These are phyloP conservation scores for Marasmius fiardii DNA, from an alignment of 1,284 basidiomycete genomes.

Conservation along the genomic window DNA sequence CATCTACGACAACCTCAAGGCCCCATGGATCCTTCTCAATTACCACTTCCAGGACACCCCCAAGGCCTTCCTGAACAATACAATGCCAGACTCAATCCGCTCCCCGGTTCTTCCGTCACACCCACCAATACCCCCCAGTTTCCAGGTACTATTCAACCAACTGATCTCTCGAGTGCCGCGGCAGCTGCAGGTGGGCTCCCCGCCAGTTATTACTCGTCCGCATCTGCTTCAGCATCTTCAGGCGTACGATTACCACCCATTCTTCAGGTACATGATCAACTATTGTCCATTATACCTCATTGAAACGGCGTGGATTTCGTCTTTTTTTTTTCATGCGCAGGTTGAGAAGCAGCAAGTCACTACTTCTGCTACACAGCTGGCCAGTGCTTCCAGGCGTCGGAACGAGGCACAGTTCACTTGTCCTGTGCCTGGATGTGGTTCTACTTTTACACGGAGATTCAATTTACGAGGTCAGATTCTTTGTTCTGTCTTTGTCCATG, in stretches of 20 bases:
- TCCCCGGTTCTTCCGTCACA: conserved; percentile 8
- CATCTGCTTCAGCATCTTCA: conserved; percentile 39
- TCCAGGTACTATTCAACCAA: conserved; percentile 40
- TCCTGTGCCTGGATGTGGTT: conserved; percentile 93
- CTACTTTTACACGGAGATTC: conserved; percentile 89
- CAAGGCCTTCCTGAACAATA: background rate
- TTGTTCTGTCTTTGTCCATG: conserved; percentile 8
- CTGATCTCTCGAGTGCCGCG: conserved; percentile 18
- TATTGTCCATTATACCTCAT: background rate
- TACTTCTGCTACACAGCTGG: conserved; percentile 90
- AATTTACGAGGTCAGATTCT: conserved; percentile 74
- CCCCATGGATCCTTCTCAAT: background rate
- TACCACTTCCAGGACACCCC: background rate
- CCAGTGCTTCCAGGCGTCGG: conserved; percentile 83
- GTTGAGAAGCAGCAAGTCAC: conserved; percentile 93
- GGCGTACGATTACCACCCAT: conserved; percentile 76
- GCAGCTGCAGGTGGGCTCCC: conserved; percentile 31
- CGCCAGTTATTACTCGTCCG: conserved; percentile 53
- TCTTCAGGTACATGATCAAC: conserved; percentile 32
- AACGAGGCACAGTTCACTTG: conserved; percentile 92
- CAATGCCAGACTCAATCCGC: conserved; percentile 1
- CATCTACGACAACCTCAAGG: background rate
- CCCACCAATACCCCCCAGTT: conserved; percentile 40
- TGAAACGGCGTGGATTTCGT: background rate
- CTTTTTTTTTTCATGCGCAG: conserved; percentile 23